Base-by-base conservation (phyloP, 768 basidiomycete genomes). In the Rhodotorula taiwanensis region DNA sequence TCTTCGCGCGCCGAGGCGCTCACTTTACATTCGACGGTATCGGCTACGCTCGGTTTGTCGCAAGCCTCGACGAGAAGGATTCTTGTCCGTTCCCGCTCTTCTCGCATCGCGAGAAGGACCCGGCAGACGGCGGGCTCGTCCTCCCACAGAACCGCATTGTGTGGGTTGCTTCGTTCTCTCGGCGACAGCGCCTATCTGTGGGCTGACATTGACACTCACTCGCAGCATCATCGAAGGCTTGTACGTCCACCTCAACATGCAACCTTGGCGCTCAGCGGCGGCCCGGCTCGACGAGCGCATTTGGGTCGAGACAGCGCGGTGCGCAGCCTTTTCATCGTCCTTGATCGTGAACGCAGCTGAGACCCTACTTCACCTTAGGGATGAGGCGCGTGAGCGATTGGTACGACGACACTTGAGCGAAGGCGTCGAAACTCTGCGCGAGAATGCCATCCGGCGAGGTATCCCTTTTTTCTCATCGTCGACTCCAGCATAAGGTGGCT, bases 21-120 rank as follows among this genome's bases (percentile, higher is more conserved):
- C 87, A 91, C 69, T 94, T 90, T 87, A 95, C 92, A 3, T 97
- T 97, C 72, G 86, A 95, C 69, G 84, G 82, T 9, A 68, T 74
- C n/a, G 79, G 79, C 30, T 95, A 91, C 75, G 81, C 84, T 57
- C 71, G 79, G 0, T 93, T 93, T 70, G 77, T 92, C 18, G 76
- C 76, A 21, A 73, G 78, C 18, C 77, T 95, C 14, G 58, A 75
- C 75, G 85, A 70, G 11, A 52, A 44, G 33, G 70, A 58, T 23
- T 45, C 57, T 59, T 20, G 56, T 60, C 81, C 80, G 16, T 91
- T 88, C 30, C 91, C 89, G 0, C 85, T 88, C 0, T 97, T 95
- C 74, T 83, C 85, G 56, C 93, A 95, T 74, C 82, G 88, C 1
- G 74, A 88, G 55, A 97, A 94, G 73, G 93, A 97, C 72, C 92